Base-by-base conservation (phyloP, 352 stramenopile species). In the Pythium phragmiticola region DNA sequence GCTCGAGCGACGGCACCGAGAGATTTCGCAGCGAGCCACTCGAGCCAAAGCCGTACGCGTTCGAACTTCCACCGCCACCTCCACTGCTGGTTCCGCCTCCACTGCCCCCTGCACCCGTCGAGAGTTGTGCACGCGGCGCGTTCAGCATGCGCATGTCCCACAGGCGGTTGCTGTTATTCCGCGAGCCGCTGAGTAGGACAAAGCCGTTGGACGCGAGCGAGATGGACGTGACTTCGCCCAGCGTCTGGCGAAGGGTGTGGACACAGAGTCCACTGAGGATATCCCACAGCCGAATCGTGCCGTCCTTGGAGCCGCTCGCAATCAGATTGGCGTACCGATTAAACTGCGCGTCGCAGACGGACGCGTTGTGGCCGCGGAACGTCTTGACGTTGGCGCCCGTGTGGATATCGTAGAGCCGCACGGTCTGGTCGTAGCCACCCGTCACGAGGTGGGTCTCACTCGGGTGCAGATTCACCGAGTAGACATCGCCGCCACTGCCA, bases 111-210 rank as follows among this genome's bases (percentile, higher is more conserved):
- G 51, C 39, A 6, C 64, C 54, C 0, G 72, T 88, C 11, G 76
- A 74, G 12, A 92, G 57, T 28, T 90, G 75, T n/a, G 71, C 63
- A 11, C 86, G 80, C 19, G 86, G 86, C 28, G 82, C 75, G 48
- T 84, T 83, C 23, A 93, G 83, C 86, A 94, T 94, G 23, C 86
- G 86, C 75, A 95, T 79, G 59, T 95, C 88, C 88, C 88, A 96
- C 13, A 96, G 72, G 17, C 86, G 78, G 63, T 95, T 94, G 67
- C 86, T 95, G 70, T 94, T 96, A 60, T 96, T 94, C 37, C 87
- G 72, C 50, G 83, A 94, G 59, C 86, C 87, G 33, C 78, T 94
- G 23, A 96, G 73, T 36, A 96, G 60, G 34, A 78, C 83, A 65
- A 89, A 89, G 3, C 86, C 84, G 63, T 93, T 92, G 8, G 84